Base-by-base conservation (phyloP, 2,329 filamentous ascomycete species). In the Trichoderma hamatum region DNA sequence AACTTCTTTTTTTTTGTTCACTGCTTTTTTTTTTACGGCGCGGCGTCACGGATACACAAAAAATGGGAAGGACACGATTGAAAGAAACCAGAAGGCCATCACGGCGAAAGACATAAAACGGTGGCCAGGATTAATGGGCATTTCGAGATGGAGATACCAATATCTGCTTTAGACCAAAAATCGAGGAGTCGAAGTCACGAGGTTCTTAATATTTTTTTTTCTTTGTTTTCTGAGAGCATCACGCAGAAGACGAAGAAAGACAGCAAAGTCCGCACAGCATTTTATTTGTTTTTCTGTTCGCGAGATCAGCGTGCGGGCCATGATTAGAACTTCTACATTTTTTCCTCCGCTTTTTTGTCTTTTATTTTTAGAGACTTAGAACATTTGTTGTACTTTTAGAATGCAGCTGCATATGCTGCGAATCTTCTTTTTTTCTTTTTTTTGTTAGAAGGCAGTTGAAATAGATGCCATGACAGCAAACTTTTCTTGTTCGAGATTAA, bases 111-210 rank as follows among this genome's bases (percentile, higher is more conserved):
- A 36, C 7, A 43, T n/a, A 59, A 36, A 66, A n/a, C 14, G 61
- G 51, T 67, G 63, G 39, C 28, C 39, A 51, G 63, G 54, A 11
- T 58, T 67, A 67, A 67, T 59, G 58, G 63, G 63, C 28, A 34
- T 30, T 49, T 51, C 6, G 19, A 21, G 63, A 39, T 26, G 28
- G 63, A 67, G 54, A 67, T 67, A 67, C 63, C 63, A 59, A 24
- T 52, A 36, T 28, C 39, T 67, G 63, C 39, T 56, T 65, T 64
- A 67, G 63, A 67, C 63, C 30, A 59, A 67, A 58, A 55, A 56
- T n/a, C 46, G 21, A 32, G 24, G 49, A n/a, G 19, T 21, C 39
- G 10, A 28, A 36, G n/a, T 24, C n/a, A 51, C 30, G 46, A 49
- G 19, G 39, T 43, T 43, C 39, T 43, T 43, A 16, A 10, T 3